Base-by-base conservation (phyloP, 345 rosid species). In the Punica granatum region DNA sequence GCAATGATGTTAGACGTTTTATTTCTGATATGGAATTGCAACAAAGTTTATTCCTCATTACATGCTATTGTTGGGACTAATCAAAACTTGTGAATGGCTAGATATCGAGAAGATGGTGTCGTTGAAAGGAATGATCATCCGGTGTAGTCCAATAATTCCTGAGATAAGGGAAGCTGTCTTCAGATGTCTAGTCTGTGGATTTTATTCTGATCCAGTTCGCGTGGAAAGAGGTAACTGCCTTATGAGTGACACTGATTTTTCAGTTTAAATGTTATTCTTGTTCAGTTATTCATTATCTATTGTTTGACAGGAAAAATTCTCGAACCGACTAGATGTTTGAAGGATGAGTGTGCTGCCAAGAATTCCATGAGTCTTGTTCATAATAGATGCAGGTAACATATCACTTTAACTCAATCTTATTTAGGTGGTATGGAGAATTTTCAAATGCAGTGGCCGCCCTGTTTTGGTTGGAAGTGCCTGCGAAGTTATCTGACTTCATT, bases 81-180 rank as follows among this genome's bases (percentile, higher is more conserved):
- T 26, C 8, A 4, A 63, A 51, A 21, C 32, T 43, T 48, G 12
- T 43, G 33, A 42, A 80, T 64, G 53, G 54, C 62, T 71, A 91
- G 99, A 94, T 81, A 88, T 94, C 36, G 98, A 89, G 88, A 94
- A 91, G 96, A 91, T 91, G 97, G 87, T 91, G 23, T 91, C 93
- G 2, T 69, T 94, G 78, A 91, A 91, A 74, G 99, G 99, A 66
- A 91, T 94, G 98, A 77, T 94, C 19, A 94, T 94, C 69, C 70
- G 99, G 65, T 84, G 96, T 76, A 94, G 99, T 80, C 88, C 95
- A 0, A 85, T 94, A 66, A 94, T 94, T 78, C 98, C 99, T 0
- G 98, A 94, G 81, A 91, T 94, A 46, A 88, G 98, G 77, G 99
- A 94, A 79, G 98, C 98, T 7, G 78, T 86, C 53, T 94, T 94